phyloP scores from a whole-genome alignment of 768 basidiomycete species.

The Mycena galopus region DNA sequence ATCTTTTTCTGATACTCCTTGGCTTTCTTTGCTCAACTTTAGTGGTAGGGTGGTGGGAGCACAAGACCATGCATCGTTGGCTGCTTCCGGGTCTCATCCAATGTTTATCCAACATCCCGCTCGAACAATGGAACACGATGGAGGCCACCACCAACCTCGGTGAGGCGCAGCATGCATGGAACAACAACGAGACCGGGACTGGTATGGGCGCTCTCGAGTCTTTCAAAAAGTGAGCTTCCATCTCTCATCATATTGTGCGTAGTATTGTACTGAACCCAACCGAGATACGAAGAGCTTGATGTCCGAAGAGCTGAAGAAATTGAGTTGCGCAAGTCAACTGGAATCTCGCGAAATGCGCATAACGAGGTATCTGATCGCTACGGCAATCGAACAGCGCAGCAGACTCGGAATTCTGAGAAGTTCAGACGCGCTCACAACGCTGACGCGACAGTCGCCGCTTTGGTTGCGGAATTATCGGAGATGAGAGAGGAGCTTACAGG shows the following conservation, averaged over 20 bases:
- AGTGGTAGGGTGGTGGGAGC: constrained; percentile 30
- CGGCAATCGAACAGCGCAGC: not conserved
- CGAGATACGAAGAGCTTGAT: constrained; percentile 20
- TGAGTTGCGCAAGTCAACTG: constrained; percentile 3
- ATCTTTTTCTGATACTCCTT: not conserved
- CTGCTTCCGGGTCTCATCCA: constrained; percentile 17
- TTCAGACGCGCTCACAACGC: not conserved
- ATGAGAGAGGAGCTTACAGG: too few relatives aligned
- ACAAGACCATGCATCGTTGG: constrained; percentile 27
- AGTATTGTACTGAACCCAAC: constrained; percentile 1
- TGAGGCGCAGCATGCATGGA: too few relatives aligned
- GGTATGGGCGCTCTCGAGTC: constrained; percentile 29
- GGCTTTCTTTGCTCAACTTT: not conserved
- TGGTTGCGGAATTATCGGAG: too few relatives aligned
- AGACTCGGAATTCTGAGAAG: not conserved
- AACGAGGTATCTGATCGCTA: constrained; percentile 12
- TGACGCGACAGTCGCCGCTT: too few relatives aligned
- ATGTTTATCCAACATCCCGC: constrained; percentile 20
- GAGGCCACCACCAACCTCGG: constrained; percentile 18
- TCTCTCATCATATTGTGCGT: not conserved
- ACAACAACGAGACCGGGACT: constrained; percentile 21
- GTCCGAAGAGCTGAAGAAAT: constrained; percentile 23
- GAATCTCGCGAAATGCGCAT: not conserved
- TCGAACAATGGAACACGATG: not conserved
- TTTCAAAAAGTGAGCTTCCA: constrained; percentile 25